Base-by-base conservation (phyloP, 169 alveolate species). In the Plasmodium vivax region DNA sequence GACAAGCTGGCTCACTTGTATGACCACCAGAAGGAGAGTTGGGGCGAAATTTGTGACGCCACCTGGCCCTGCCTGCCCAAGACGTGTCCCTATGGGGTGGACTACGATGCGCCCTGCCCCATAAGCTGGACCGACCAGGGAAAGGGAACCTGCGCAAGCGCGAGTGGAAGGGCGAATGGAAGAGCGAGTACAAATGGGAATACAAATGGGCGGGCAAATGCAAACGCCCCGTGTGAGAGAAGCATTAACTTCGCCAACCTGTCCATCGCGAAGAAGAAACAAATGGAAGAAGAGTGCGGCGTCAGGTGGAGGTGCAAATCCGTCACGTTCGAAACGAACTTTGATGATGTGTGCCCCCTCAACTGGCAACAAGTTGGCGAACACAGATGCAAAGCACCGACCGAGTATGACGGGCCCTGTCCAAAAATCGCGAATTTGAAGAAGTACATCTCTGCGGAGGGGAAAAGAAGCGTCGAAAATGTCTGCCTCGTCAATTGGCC, bases 281-380 rank as follows among this genome's bases (percentile, higher is more conserved):
- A 81, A 12, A 56, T 91, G 32, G 92, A 91, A 83, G 36, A 9
- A 41, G 5, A 43, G 27, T 74, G 81, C 83, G 95, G 95, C 8
- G 54, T 91, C 58, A 91, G 90, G 83, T 91, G 95, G 95, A 43
- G 80, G 72, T 91, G 95, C 45, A 91, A 87, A 36, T 87, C 93
- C 10, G 81, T 71, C 45, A 87, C 32, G 23, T 87, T 75, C 71
- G 51, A 23, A 75, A 87, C 93, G 38, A 87, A 87, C 81, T 87
- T 87, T 45, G 88, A 87, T 32, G 36, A 45, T 2, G 14, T 56
- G 8, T 87, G 93, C 45, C 93, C 93, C 41, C 45, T 87, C 71
- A 7, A 51, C 41, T 87, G 93, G 93, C 30, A 19, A 54, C 10
- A 87, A 27, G 34, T 87, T 16, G 81, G 58, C 34, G 51, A 74